phyloP scores from a whole-genome alignment of 1,284 basidiomycete species.

The Microbotryum silenes-acaulis region DNA sequence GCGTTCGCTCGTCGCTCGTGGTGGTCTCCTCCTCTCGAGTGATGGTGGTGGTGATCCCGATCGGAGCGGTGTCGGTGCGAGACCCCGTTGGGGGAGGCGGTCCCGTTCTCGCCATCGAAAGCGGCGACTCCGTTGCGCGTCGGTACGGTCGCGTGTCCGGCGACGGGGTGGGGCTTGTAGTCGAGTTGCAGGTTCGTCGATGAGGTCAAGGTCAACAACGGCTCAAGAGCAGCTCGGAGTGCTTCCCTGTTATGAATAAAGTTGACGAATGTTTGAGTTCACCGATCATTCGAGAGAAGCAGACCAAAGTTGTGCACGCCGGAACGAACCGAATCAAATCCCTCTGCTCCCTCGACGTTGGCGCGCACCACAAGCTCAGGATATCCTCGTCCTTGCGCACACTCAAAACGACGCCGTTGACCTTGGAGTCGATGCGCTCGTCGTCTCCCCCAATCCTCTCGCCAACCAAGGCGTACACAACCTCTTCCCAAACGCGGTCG shows the following conservation, averaged over 20 bases:
- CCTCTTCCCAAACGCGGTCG: constrained; percentile 35
- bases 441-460: constrained; percentile 25
- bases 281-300: not conserved
- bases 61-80: not conserved
- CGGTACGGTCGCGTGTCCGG: not conserved
- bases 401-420: constrained; percentile 34
- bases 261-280: not conserved
- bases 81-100: not conserved
- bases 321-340: constrained; percentile 26
- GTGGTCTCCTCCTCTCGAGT: not conserved
- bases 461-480: constrained; percentile 32
- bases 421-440: constrained; percentile 21
- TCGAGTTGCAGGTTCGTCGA: constrained; percentile 23
- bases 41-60: not conserved
- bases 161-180: constrained; percentile 31
- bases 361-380: constrained; percentile 33
- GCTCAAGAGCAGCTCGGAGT: constrained; percentile 20
- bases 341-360: constrained; percentile 21
- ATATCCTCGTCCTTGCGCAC: constrained; percentile 36
- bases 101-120: not conserved
- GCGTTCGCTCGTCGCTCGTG: too few species aligned
- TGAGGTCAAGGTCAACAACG: constrained; percentile 17
- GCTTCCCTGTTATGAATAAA: constrained; percentile 15
- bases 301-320: not conserved
- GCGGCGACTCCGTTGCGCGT: constrained; percentile 1